phyloP scores from a whole-genome alignment of 371 early-diverging fungal genomes.

The Mucor lusitanicus region DNA sequence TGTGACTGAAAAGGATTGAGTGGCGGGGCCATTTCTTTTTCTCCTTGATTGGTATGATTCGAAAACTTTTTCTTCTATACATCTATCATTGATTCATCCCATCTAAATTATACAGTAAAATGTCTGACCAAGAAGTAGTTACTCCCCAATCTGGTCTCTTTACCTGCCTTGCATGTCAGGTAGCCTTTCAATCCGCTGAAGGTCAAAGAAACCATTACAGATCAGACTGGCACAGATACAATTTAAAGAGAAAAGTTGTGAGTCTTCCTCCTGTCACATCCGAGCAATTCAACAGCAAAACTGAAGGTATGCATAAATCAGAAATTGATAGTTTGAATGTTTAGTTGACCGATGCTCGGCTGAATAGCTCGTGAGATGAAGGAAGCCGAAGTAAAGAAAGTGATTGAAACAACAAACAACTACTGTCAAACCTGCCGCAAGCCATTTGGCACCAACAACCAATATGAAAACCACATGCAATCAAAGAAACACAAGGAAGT shows the following conservation, averaged over 20 bases:
- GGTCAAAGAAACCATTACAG: constrained; percentile 84
- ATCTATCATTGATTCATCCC: not conserved
- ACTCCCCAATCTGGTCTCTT: constrained; percentile 40
- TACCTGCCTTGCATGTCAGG: constrained; percentile 82
- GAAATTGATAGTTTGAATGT: not conserved
- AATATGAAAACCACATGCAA: constrained; percentile 82
- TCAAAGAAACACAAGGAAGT: constrained; percentile 93
- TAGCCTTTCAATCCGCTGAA: constrained; percentile 82
- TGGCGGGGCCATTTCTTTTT: constrained; percentile 1
- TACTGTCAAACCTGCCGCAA: constrained; percentile 60
- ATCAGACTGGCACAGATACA: constrained; percentile 89
- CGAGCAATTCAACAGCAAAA: constrained; percentile 66
- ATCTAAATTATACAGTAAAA: not conserved
- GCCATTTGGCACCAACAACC: constrained; percentile 76
- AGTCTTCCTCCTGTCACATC: constrained; percentile 74
- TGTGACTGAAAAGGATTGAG: constrained; percentile 7
- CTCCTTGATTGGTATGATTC: not conserved
- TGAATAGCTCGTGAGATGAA: constrained; percentile 33
- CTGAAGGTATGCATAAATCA: constrained; percentile 31
- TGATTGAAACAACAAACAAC: constrained; percentile 30
- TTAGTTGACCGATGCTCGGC: not conserved
- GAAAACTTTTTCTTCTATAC: not conserved
- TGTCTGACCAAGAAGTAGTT: constrained; percentile 15
- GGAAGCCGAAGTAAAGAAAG: constrained; percentile 22
- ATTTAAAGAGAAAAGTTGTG: constrained; percentile 85